Percentiles rank a stretch among this genome's conserved stretches.
These are phyloP conservation scores for Hemisphaericaspora lyxosophila DNA, from an alignment of 1,139 yeast genomes.

Conservation along the genomic window DNA sequence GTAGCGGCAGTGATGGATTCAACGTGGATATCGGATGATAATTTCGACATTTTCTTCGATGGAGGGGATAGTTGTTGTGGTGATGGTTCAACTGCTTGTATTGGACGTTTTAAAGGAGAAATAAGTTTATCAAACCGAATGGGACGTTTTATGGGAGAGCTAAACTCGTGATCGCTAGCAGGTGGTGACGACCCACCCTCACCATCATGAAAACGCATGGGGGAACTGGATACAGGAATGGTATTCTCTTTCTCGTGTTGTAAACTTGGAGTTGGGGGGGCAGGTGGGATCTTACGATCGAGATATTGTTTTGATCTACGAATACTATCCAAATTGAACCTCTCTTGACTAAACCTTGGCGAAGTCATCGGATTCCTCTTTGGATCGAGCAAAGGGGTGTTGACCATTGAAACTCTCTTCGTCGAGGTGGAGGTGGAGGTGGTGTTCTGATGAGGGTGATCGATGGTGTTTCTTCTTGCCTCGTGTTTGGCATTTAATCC, in stretches of 20 bases:
- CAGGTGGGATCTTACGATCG: slow-evolving; percentile 10
- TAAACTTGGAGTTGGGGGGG: neutral
- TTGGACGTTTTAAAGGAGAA: slow-evolving; percentile 2
- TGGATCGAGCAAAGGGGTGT: slow-evolving; percentile 16
- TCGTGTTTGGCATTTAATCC: slow-evolving; percentile 43
- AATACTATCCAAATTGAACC: slow-evolving; percentile 18
- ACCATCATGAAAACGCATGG: slow-evolving; percentile 4
- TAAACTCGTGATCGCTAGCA: slow-evolving; percentile 7
- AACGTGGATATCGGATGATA: neutral
- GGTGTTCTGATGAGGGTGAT: slow-evolving; percentile 14
- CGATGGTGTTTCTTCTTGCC: slow-evolving; percentile 30
- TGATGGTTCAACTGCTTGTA: neutral
- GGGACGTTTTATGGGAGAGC: slow-evolving; percentile 15
- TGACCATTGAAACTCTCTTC: slow-evolving; percentile 12
- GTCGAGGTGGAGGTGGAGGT: no score
- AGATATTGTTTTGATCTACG: slow-evolving; percentile 17
- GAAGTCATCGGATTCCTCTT: slow-evolving; percentile 37
- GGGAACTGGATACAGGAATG: neutral
- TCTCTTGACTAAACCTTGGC: slow-evolving; percentile 23
- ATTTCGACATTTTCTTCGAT: neutral
- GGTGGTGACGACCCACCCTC: no score
- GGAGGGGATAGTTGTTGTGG: neutral
- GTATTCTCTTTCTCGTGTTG: slow-evolving; percentile 1
- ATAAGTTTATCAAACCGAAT: neutral
- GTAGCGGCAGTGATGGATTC: neutral